A percentile compares a stretch with the other conserved stretches of the same genome.
phyloP scores from a whole-genome alignment of 2,329 filamentous ascomycete genomes.

The Colletotrichum cuscutae region DNA sequence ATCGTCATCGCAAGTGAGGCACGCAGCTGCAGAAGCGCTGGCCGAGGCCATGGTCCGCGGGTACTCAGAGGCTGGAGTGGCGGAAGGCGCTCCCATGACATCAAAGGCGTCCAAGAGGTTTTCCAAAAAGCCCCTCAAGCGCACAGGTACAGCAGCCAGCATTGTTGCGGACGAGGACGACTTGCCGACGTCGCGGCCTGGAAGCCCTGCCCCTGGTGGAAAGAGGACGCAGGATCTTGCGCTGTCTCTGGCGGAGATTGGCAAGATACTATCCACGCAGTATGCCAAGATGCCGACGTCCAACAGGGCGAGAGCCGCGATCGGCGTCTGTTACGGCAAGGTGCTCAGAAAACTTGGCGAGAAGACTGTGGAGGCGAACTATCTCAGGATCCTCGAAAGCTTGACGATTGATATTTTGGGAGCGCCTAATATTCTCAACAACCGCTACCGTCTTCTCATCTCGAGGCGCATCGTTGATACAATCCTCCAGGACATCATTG shows the following conservation, averaged over 20 bases:
- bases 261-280: slow-evolving; percentile 82
- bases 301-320: slow-evolving; percentile 82
- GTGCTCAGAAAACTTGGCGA: slow-evolving; percentile 83
- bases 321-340: slow-evolving; percentile 88
- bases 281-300: slow-evolving; percentile 83
- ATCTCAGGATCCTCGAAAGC: slow-evolving; percentile 82
- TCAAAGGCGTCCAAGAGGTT: slow-evolving; percentile 73
- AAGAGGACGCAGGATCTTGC: slow-evolving; percentile 79
- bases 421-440: slow-evolving; percentile 78
- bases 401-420: slow-evolving; percentile 84
- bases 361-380: slow-evolving; percentile 84
- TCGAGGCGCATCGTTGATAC: slow-evolving; percentile 86
- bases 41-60: slow-evolving; percentile 85
- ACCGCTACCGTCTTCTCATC: slow-evolving; percentile 87
- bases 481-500: slow-evolving; percentile 85
- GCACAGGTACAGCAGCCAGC: slow-evolving; percentile 68
- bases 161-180: slow-evolving; percentile 80
- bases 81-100: slow-evolving; percentile 56
- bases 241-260: slow-evolving; percentile 80
- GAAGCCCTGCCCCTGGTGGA: slow-evolving; percentile 75
- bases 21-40: slow-evolving; percentile 87
- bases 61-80: slow-evolving; percentile 71
- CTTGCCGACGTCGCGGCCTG: slow-evolving; percentile 67
- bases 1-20: slow-evolving; percentile 77
- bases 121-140: slow-evolving; percentile 68